Conservation (phyloP, 148 eudicot species). For the Rheum nobile region DNA sequence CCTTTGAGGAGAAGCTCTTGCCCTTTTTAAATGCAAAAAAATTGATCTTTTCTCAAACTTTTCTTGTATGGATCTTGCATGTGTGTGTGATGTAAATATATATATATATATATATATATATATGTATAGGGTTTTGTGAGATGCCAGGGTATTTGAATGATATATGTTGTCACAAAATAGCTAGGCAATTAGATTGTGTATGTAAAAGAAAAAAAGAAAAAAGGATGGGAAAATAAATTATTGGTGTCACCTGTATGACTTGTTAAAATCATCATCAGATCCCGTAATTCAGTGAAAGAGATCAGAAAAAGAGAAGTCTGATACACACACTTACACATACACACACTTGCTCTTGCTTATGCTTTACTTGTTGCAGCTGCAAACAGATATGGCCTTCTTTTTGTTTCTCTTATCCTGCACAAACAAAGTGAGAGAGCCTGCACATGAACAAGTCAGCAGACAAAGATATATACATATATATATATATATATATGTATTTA, state of each 20-base stretch:
- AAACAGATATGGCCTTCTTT: background rate
- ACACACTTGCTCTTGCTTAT: background rate
- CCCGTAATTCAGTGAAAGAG: constrained; percentile 3
- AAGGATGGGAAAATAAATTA: background rate
- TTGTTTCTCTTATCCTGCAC: background rate
- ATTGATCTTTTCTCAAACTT: background rate
- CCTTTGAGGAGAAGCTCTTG: background rate
- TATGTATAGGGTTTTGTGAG: background rate
- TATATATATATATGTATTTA: too few species aligned
- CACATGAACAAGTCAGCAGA: background rate
- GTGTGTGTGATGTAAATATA: background rate
- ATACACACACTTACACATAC: background rate
- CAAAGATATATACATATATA: background rate
- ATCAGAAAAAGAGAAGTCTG: background rate
- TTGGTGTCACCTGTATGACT: constrained; percentile 4
- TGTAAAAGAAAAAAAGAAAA: background rate
- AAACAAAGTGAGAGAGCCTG: background rate
- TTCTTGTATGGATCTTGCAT: background rate
- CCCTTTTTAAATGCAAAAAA: background rate
- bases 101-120: background rate
- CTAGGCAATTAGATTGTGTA: background rate
- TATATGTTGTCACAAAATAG: background rate
- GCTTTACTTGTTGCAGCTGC: constrained; percentile 1
- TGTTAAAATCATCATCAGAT: constrained; percentile 8
- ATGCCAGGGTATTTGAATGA: background rate